Evolutionary conservation across 306 rosid species (phyloP).

Genomic region (Malus orientalis): DNA sequence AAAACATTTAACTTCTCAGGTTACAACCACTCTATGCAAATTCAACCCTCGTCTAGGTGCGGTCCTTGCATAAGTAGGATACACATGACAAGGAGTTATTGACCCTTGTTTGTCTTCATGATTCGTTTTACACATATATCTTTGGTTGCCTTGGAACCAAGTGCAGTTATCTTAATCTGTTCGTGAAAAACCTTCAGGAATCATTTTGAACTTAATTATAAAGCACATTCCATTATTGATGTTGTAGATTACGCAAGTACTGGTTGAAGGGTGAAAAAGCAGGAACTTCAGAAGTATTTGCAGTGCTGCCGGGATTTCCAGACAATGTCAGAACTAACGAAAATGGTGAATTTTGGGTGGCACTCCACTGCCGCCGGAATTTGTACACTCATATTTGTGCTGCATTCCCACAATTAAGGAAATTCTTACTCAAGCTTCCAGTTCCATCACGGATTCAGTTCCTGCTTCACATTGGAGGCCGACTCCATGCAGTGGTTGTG

Average conservation of each 20-base stretch:
- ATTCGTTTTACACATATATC: no score
- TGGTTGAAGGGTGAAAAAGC: conserved; percentile 90
- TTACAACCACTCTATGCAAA: not conserved
- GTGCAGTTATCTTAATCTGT: not conserved
- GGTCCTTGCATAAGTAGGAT: not conserved
- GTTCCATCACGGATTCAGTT: conserved; percentile 51
- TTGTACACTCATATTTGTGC: conserved; percentile 28
- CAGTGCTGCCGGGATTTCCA: conserved; percentile 78
- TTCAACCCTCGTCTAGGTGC: not conserved
- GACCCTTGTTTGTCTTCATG: not conserved
- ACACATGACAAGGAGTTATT: not conserved
- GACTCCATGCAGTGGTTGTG: conserved; percentile 36
- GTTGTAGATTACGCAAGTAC: conserved; percentile 54
- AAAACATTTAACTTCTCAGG: not conserved
- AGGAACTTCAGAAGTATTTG: conserved; percentile 68
- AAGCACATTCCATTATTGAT: not conserved
- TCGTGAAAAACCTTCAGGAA: not conserved
- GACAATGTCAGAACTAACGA: conserved; percentile 76
- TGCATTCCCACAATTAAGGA: conserved; percentile 58
- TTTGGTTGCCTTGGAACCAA: no score
- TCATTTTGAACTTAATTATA: not conserved
- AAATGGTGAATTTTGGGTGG: conserved; percentile 89
- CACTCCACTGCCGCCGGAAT: conserved; percentile 51
- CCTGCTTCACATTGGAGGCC: conserved; percentile 63
- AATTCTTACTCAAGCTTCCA: conserved; percentile 64